Evolutionary conservation across 2,329 filamentous ascomycete genomes (phyloP), one percentile per base, ranked within the genome.

Genomic region (Exophiala phaeomuriformis): DNA sequence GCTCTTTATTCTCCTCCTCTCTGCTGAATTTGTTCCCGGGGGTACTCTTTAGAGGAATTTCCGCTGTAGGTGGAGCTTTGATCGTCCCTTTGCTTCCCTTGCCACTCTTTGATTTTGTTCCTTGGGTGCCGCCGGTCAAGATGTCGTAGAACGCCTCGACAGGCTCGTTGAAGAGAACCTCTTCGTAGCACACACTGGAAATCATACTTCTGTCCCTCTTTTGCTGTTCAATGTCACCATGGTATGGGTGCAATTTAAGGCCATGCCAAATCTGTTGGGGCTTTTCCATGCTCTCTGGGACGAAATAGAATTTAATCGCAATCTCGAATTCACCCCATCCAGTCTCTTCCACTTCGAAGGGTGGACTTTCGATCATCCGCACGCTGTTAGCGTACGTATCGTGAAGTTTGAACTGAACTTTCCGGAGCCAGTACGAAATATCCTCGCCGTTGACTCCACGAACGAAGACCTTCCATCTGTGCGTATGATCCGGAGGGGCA

Each of bases 321-420:
- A 98, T 94, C 69, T 93, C 89, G 74, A 98, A 98, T 72, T 96
- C 93, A 65, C 93, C 93, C 88, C 94, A 98, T 46, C 93, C 93
- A 0, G 93, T 97, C 71, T 97, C 93, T 58, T 82, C 81, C 57
- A 97, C 86, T 65, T 88, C 77, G 65, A 96, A 98, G 7, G 76
- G 90, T 66, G 87, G 81, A 56, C 82, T 81, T 65, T 95, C 90
- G 65, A 93, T 77, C 68, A 86, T 95, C 63, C 93, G 86, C 27
- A 93, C 80, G 53, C 87, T 87, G 70, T 96, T 95, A 30, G 89
- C 84, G 68, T 96, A 97, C 6, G 91, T 96, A 71, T 97, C 90
- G 76, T 96, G 91, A 10, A 98, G 82, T 71, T 97, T 97, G 75
- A 98, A 98, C 69, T 96, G 90, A 1, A 98, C 91, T 65, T 95